phyloP scores from a whole-genome alignment of 345 rosid species.

The Gossypium arboreum region DNA sequence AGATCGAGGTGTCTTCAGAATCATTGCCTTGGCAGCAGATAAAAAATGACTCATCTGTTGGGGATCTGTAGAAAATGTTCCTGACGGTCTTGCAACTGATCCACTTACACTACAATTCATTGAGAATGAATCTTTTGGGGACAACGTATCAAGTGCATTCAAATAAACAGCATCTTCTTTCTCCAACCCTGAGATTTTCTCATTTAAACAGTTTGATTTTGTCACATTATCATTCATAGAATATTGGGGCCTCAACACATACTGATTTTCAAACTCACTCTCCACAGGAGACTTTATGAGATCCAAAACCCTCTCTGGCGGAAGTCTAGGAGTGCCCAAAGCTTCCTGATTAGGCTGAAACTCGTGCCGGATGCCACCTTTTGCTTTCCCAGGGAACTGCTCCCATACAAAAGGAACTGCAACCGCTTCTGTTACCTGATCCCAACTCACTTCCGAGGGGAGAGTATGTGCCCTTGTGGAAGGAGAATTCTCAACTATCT shows the following conservation, averaged over 20 bases:
- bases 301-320: slow-evolving; percentile 36
- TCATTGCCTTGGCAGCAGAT: slow-evolving; percentile 94
- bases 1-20: slow-evolving; percentile 61
- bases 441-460: slow-evolving; percentile 35
- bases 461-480: slow-evolving; percentile 24
- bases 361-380: slow-evolving; percentile 21
- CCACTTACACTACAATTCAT: slow-evolving; percentile 47
- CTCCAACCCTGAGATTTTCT: slow-evolving; percentile 24
- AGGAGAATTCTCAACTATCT: slow-evolving; percentile 25
- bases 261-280: slow-evolving; percentile 19
- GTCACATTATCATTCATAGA: slow-evolving; percentile 12
- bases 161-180: slow-evolving; percentile 53
- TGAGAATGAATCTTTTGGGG: slow-evolving; percentile 50
- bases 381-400: slow-evolving; percentile 71
- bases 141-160: slow-evolving; percentile 68
- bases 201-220: slow-evolving; percentile 26
- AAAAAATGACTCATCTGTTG: slow-evolving; percentile 80
- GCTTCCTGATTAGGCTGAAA: slow-evolving; percentile 19
- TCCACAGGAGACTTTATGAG: slow-evolving; percentile 26
- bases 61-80: slow-evolving; percentile 43
- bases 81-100: slow-evolving; percentile 36
- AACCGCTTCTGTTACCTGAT: slow-evolving; percentile 66
- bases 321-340: slow-evolving; percentile 34
- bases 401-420: slow-evolving; percentile 95
- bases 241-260: slow-evolving; percentile 13